Base-by-base conservation (phyloP, 75 land plant species). In the Gnetum montanum region DNA sequence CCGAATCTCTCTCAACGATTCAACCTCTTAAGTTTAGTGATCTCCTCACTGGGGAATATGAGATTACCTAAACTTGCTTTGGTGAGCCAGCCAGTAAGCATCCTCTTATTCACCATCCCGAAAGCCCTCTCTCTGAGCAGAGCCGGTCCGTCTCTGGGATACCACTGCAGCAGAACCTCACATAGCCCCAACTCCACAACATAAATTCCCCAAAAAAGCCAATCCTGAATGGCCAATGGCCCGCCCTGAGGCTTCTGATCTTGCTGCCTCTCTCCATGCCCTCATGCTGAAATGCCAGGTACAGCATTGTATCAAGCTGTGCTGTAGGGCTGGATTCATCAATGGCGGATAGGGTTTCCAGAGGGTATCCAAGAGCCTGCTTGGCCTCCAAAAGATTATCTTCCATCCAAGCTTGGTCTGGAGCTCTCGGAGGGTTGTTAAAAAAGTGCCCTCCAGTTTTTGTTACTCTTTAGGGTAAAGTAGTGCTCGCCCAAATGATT, bases 211-310 rank as follows among this genome's bases (percentile, higher is more conserved):
- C 43, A 93, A 60, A 46, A 93, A 93, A 46, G 53, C 34, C n/a
- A 93, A 67, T 73, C 98, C 70, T 13, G 94, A 82, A 54, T 93
- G 98, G 34, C 84, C n/a, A n/a, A n/a, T n/a, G n/a, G n/a, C n/a
- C 98, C 10, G 55, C 49, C 45, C 84, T 58, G 8, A 88, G 73
- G 46, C 76, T 79, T 62, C 66, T 66, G 19, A 77, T 74, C 15
- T 70, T 81, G 46, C 74, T 50, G 37, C 38, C 58, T 18, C 43
- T 41, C 44, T 69, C 71, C 31, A 77, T 82, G 5, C 68, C 60
- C 1, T 73, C 73, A 49, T 93, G 84, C 73, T 93, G 98, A 48
- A 93, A 93, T 7, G 98, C 95, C 51, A 88, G 64, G 48, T 71
- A 93, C 23, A 93, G 66, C 63, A 93, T 51, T 0, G 86, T 72